Percentiles rank a stretch among this genome's conserved stretches.
Evolutionary conservation across 148 eudicot genomes (phyloP).

Genomic region (Chenopodium berlandieri): DNA sequence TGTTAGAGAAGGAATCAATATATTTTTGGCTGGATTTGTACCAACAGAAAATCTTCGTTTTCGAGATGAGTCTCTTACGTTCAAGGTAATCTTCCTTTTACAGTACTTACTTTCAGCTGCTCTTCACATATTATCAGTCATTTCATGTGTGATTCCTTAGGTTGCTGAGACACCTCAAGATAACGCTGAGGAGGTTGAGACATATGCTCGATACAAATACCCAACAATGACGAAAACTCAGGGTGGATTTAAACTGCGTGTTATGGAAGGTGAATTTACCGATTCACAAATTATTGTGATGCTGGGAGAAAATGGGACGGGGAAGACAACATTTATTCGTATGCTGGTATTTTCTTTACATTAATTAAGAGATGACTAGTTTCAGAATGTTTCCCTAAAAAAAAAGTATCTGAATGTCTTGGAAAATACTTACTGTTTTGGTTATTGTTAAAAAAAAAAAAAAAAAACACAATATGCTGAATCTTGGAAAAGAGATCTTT

Average conservation of each 20-base stretch:
- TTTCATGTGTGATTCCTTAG: constrained; percentile 34
- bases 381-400: background rate
- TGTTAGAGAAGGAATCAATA: constrained; percentile 94
- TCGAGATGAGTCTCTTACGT: constrained; percentile 87
- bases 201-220: constrained; percentile 83
- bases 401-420: background rate
- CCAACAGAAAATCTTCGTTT: constrained; percentile 93
- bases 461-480: background rate
- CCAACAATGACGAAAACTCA: constrained; percentile 87
- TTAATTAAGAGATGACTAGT: background rate
- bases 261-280: constrained; percentile 84
- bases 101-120: background rate
- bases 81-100: constrained; percentile 53
- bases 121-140: background rate
- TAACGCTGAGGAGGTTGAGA: constrained; percentile 76
- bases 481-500: background rate
- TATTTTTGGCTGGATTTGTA: constrained; percentile 89
- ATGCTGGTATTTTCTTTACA: constrained; percentile 60
- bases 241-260: constrained; percentile 77
- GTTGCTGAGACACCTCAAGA: constrained; percentile 96
- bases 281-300: constrained; percentile 93
- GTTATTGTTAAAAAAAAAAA: background rate
- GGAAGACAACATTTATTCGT: constrained; percentile 90
- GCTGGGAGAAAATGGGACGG: constrained; percentile 98
- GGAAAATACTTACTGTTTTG: background rate